These are phyloP conservation scores for Pouteria campechiana DNA, from an alignment of 179 eudicot species.

Conservation along the genomic window DNA sequence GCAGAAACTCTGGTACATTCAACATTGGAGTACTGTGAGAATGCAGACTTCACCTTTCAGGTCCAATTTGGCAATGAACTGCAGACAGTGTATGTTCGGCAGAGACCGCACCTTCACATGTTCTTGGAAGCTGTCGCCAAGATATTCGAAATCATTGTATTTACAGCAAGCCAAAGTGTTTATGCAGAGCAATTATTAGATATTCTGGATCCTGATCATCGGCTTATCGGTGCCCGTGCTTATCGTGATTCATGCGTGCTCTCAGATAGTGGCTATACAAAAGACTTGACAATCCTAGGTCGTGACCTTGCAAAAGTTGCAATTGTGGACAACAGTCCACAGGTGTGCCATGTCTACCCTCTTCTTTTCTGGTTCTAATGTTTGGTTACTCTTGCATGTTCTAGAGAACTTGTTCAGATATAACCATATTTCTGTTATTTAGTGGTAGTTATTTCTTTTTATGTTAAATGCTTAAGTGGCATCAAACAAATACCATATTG, in stretches of 20 bases:
- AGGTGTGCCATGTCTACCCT: too few relatives aligned
- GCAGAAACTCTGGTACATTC: slow-evolving; percentile 99
- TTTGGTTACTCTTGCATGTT: too few relatives aligned
- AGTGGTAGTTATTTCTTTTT: too few relatives aligned
- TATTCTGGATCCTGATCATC: slow-evolving; percentile 90
- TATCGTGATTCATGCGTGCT: slow-evolving; percentile 91
- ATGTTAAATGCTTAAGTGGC: too few relatives aligned
- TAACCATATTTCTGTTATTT: too few relatives aligned
- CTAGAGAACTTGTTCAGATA: too few relatives aligned
- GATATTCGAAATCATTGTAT: slow-evolving; percentile 83
- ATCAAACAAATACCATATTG: too few relatives aligned
- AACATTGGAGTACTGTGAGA: slow-evolving; percentile 77
- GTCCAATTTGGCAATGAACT: slow-evolving; percentile 68
- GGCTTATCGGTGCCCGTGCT: slow-evolving; percentile 82
- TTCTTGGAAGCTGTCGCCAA: slow-evolving; percentile 83
- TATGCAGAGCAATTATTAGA: slow-evolving; percentile 96
- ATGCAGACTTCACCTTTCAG: slow-evolving; percentile 86
- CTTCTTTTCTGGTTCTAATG: too few relatives aligned
- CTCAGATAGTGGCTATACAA: slow-evolving; percentile 88
- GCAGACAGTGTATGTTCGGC: slow-evolving; percentile 90
- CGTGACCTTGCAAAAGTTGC: slow-evolving; percentile 83
- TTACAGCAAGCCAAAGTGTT: slow-evolving; percentile 98
- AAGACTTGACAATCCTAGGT: slow-evolving; percentile 90
- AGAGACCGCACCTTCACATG: slow-evolving; percentile 83
- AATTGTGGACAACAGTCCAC: slow-evolving; percentile 93